These are phyloP conservation scores for Penicillium freii DNA, from an alignment of 2,329 filamentous ascomycete genomes.

Conservation along the genomic window DNA sequence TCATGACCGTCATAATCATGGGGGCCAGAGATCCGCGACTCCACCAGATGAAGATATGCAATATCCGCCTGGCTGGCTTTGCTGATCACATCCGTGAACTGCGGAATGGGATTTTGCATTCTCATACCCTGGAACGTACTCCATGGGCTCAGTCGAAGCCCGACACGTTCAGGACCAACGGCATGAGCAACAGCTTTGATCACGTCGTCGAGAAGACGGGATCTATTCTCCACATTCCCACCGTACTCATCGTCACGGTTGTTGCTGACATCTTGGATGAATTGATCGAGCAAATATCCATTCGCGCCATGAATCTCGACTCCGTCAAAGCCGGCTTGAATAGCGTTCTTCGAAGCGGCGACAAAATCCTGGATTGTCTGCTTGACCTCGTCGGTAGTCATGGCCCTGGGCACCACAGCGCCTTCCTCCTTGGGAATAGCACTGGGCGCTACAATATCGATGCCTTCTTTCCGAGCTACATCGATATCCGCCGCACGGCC, in stretches of 20 bases:
- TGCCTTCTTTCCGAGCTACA: neutral
- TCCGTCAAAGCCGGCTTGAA: conserved; percentile 54
- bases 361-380: conserved; percentile 40
- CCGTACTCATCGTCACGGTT: conserved; percentile 50
- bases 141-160: conserved; percentile 45
- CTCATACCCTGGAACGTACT: conserved; percentile 46
- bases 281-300: conserved; percentile 53
- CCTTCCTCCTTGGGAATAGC: neutral
- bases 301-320: conserved; percentile 51
- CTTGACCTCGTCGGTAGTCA: conserved; percentile 44
- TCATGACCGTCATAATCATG: conserved; percentile 10
- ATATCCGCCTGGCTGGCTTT: conserved; percentile 52
- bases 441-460: neutral
- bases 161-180: conserved; percentile 44
- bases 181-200: conserved; percentile 41
- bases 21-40: conserved; percentile 45
- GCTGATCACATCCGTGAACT: conserved; percentile 58
- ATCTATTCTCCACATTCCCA: conserved; percentile 50
- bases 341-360: conserved; percentile 48
- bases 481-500: neutral
- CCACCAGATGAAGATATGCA: conserved; percentile 61
- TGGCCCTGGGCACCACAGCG: neutral
- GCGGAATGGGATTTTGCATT: conserved; percentile 60
- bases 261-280: conserved; percentile 49
- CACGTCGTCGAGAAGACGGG: conserved; percentile 54